Conservation (phyloP, 768 basidiomycete species). For the Nevesoporus exiguus region DNA sequence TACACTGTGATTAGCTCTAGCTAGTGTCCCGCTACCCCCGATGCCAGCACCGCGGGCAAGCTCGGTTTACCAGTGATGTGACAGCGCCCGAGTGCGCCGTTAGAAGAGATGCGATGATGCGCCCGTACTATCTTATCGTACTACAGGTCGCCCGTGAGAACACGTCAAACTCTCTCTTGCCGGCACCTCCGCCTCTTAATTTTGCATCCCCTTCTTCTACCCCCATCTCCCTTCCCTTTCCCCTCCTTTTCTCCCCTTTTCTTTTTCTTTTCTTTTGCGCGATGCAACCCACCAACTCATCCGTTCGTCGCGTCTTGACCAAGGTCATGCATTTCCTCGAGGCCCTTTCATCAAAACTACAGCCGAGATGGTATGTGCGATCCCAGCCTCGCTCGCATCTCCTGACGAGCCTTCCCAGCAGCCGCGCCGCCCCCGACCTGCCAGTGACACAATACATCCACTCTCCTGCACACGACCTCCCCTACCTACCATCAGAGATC, state of each 20-base stretch:
- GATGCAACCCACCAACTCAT: constrained; percentile 18
- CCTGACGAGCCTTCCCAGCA: constrained; percentile 13
- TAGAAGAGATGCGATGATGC: too few species aligned
- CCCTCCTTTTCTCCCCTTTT: background rate
- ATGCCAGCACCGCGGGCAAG: too few species aligned
- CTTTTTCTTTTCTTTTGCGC: background rate
- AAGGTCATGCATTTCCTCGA: constrained; percentile 17
- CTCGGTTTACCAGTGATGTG: too few species aligned
- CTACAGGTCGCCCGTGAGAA: too few species aligned
- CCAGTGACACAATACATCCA: constrained; percentile 21
- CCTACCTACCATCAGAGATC: constrained; percentile 55
- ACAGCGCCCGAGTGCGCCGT: too few species aligned
- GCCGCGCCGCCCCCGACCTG: background rate
- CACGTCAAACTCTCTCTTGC: too few species aligned
- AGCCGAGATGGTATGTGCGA: constrained; percentile 18
- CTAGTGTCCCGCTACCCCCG: too few species aligned
- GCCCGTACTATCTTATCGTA: too few species aligned
- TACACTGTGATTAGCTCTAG: too few species aligned
- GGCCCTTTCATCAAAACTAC: constrained; percentile 17
- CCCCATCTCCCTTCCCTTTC: too few species aligned
- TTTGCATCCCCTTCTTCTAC: too few species aligned
- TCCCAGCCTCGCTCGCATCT: background rate
- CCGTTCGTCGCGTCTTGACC: constrained; percentile 12
- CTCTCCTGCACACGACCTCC: constrained; percentile 35
- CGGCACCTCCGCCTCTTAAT: too few species aligned